Evolutionary conservation across 371 early-diverging fungal species (phyloP).

Genomic region (Apophysomyces ossiformis): DNA sequence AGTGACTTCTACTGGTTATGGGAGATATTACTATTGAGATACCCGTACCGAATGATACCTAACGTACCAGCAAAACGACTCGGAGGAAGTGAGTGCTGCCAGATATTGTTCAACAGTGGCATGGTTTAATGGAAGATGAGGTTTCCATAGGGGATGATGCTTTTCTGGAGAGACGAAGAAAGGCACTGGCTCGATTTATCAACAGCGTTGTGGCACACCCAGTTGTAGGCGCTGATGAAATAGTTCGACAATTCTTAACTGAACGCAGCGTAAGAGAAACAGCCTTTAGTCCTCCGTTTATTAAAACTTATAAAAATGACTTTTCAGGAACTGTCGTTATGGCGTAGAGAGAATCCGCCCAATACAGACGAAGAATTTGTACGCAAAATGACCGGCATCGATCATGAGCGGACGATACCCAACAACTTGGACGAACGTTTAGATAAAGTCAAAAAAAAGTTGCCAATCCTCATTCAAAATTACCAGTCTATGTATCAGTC

Average conservation of each 20-base stretch:
- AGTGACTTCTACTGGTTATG: slow-evolving; percentile 89
- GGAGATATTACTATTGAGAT: slow-evolving; percentile 71
- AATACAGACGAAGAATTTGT: slow-evolving; percentile 43
- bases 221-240: slow-evolving; percentile 62
- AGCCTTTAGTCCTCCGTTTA: too few relatives aligned
- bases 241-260: slow-evolving; percentile 66
- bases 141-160: slow-evolving; percentile 55
- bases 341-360: slow-evolving; percentile 31
- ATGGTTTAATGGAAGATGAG: slow-evolving; percentile 21
- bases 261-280: slow-evolving; percentile 60
- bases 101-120: not conserved
- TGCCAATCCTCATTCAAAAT: slow-evolving; percentile 52
- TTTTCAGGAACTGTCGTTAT: slow-evolving; percentile 33
- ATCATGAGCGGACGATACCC: slow-evolving; percentile 37
- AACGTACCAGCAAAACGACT: slow-evolving; percentile 73
- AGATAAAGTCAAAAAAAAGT: slow-evolving; percentile 25
- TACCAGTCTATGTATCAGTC: slow-evolving; percentile 57
- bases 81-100: slow-evolving; percentile 44
- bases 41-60: slow-evolving; percentile 76
- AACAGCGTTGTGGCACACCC: slow-evolving; percentile 79
- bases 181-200: slow-evolving; percentile 72
- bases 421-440: slow-evolving; percentile 45
- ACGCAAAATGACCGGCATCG: slow-evolving; percentile 15
- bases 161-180: slow-evolving; percentile 72
- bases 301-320: too few relatives aligned